Evolutionary conservation across 805 yeast genomes (phyloP).

Genomic region (Metschnikowia santaceciliae): DNA sequence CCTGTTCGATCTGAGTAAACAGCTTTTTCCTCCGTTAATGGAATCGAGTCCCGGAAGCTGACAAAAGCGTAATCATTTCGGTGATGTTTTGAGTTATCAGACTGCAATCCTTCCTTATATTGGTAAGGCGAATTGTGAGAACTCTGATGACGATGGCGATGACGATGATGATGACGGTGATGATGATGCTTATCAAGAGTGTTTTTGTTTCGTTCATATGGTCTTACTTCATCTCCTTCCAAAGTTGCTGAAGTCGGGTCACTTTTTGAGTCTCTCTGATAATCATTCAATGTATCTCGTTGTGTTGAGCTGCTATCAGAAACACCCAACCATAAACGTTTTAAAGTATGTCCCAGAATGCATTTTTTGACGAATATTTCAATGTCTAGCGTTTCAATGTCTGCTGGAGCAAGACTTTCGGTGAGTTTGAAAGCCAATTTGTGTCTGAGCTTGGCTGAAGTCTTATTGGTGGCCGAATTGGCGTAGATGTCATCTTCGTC

Average conservation of each 20-base stretch:
- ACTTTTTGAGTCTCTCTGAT: neutral
- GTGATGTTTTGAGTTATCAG: neutral
- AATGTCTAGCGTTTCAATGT: conserved; percentile 40
- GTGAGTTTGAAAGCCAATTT: conserved; percentile 32
- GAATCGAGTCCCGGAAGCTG: conserved; percentile 33
- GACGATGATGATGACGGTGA: conserved; percentile 7
- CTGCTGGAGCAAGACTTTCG: conserved; percentile 32
- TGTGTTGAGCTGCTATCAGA: conserved; percentile 1
- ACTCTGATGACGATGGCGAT: conserved; percentile 5
- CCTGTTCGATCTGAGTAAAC: conserved; percentile 25
- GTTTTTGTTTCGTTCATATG: neutral
- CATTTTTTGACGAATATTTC: conserved; percentile 30
- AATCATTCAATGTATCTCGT: neutral
- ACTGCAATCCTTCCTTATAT: neutral
- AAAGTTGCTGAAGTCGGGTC: neutral
- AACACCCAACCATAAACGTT: conserved; percentile 30
- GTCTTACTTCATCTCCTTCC: neutral
- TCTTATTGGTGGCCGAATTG: conserved; percentile 9
- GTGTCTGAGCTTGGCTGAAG: conserved; percentile 28
- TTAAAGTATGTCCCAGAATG: conserved; percentile 32
- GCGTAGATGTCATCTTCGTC: conserved; percentile 15
- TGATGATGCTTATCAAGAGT: conserved; percentile 6
- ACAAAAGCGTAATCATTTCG: conserved; percentile 23
- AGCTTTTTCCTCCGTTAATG: conserved; percentile 11
- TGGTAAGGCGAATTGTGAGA: conserved; percentile 3